phyloP scores from a whole-genome alignment of 345 rosid genomes.

The Aquilaria yunnanensis region DNA sequence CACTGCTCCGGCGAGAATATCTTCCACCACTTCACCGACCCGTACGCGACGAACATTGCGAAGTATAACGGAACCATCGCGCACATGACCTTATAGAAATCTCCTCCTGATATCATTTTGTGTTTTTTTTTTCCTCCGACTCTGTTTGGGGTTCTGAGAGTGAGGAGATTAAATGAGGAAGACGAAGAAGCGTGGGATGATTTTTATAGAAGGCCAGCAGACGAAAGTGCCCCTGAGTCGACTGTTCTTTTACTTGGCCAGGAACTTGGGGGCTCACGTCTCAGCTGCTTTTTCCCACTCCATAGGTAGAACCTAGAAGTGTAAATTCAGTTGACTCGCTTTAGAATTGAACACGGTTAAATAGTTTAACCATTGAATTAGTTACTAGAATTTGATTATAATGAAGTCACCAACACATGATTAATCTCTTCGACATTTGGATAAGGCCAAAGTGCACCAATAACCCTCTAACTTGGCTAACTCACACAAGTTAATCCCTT shows the following conservation, averaged over 20 bases:
- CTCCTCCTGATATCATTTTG: slow-evolving; percentile 31
- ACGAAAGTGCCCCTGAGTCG: slow-evolving; percentile 18
- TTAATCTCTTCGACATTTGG: too few species aligned
- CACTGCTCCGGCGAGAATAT: slow-evolving; percentile 44
- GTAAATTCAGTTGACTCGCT: too few species aligned
- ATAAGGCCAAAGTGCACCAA: too few species aligned
- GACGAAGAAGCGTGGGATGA: background rate
- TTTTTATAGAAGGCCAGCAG: slow-evolving; percentile 25
- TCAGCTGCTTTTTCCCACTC: too few species aligned
- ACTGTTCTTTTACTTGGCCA: slow-evolving; percentile 12
- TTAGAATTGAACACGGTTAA: slow-evolving; percentile 10
- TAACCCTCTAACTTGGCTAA: too few species aligned
- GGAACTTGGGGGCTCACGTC: background rate
- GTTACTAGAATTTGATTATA: background rate
- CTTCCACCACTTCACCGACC: slow-evolving; percentile 52
- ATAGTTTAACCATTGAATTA: slow-evolving; percentile 10
- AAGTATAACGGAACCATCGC: slow-evolving; percentile 43
- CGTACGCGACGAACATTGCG: slow-evolving; percentile 37
- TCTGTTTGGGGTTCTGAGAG: background rate
- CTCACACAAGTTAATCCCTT: too few species aligned
- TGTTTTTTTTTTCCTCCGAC: background rate
- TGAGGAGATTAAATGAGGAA: background rate
- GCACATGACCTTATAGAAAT: slow-evolving; percentile 50
- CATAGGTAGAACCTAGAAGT: too few species aligned
- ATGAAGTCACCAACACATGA: too few species aligned